Percentiles rank a stretch among this genome's conserved stretches.
Evolutionary conservation across 2,329 filamentous ascomycete genomes (phyloP).

Genomic region (Byssochlamys sp.): DNA sequence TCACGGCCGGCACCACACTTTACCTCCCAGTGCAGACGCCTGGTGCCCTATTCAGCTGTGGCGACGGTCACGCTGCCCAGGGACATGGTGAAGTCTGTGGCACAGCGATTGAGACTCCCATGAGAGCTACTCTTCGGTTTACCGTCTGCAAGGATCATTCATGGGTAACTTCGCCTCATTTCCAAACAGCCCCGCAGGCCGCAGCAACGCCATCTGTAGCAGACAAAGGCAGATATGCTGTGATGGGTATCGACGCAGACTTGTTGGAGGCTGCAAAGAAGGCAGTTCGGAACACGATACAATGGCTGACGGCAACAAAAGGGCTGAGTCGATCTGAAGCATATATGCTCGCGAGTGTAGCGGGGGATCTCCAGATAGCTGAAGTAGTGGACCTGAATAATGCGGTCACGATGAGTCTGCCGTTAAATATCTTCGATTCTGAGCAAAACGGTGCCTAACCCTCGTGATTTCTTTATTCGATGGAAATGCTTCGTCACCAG

Average conservation of each 20-base stretch:
- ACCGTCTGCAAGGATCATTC: constrained; percentile 39
- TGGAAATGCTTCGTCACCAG: not conserved
- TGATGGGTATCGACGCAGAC: constrained; percentile 40
- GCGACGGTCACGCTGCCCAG: constrained; percentile 47
- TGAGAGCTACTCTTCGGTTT: constrained; percentile 42
- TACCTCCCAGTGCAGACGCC: constrained; percentile 42
- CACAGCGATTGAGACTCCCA: constrained; percentile 48
- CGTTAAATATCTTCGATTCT: constrained; percentile 38
- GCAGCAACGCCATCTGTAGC: constrained; percentile 14
- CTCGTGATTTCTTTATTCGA: not conserved
- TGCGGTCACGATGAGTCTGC: constrained; percentile 42
- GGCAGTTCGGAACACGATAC: constrained; percentile 40
- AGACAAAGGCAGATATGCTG: constrained; percentile 37
- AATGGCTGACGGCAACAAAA: constrained; percentile 41
- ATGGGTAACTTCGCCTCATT: constrained; percentile 43
- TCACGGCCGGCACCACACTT: constrained; percentile 39
- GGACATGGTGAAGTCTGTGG: constrained; percentile 49
- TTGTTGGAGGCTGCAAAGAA: constrained; percentile 41
- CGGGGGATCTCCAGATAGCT: constrained; percentile 42
- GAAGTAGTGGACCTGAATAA: constrained; percentile 49
- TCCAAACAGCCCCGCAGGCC: constrained; percentile 27
- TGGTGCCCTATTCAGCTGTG: constrained; percentile 46
- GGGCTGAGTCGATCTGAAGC: constrained; percentile 39
- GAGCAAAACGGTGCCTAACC: not conserved
- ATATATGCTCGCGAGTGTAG: constrained; percentile 46